Base-by-base conservation (phyloP, 148 eudicot species). In the Gaultheria prostrata region DNA sequence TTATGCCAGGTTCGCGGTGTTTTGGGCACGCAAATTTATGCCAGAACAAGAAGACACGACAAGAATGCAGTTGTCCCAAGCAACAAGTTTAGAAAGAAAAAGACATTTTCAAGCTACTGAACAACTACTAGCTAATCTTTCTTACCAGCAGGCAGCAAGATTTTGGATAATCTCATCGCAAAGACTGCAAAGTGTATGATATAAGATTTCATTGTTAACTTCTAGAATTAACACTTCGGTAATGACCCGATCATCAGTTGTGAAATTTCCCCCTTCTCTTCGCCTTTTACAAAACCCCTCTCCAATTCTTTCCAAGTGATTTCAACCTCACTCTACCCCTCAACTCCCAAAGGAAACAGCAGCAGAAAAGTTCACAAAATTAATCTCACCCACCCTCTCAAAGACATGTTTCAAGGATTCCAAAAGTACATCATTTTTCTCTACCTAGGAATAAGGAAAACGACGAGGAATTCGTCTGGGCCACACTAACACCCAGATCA, bases 131-230 rank as follows among this genome's bases (percentile, higher is more conserved):
- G 69, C 65, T 54, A 78, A 78, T 30, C 11, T 20, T 33, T 43
- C 70, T 39, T 35, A 79, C 82, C 82, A 79, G 33, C 39, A 53
- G 21, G 48, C 71, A 59, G 7, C 72, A 53, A 32, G 48, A 32
- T 54, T 54, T 56, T 1, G 12, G 67, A 79, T 56, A 79, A 57
- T 57, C 82, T 26, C 50, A 39, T 39, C 32, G 56, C 32, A 53
- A 5, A 57, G 32, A 57, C 63, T 56, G 28, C 70, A 78, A 9
- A 45, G 3, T 76, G 4, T 49, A 77, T 13, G 80, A 13, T 51
- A 72, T 39, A 50, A 2, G 28, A 14, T 26, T 28, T 1, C 15
- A 17, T 57, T 57, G 11, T 26, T 56, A 20, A 54, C 49, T 79
- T 33, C 81, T 79, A 35, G 65, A 8, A 59, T 56, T 4, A 13